Conservation (phyloP, 164 flowering plant genomes). For the Malania oleifera region DNA sequence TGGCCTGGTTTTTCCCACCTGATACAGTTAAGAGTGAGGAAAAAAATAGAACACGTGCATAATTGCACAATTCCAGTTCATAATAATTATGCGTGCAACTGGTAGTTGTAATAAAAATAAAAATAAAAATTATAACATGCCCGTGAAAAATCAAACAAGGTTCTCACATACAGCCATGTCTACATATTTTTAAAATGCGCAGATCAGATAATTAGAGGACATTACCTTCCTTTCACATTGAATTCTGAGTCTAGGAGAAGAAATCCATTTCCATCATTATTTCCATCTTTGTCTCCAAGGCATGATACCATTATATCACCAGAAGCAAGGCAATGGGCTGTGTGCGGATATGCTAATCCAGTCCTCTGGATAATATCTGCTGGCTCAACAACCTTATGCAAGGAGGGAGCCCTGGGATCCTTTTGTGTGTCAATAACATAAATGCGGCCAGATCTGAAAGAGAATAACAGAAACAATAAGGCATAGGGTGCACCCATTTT, state of each 20-base stretch:
- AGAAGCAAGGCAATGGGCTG: conserved; percentile 96
- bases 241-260: conserved; percentile 94
- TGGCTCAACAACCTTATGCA: conserved; percentile 86
- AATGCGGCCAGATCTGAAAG: conserved; percentile 82
- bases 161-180: too few relatives aligned
- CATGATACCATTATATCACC: conserved; percentile 93
- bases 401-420: conserved; percentile 70
- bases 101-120: too few relatives aligned
- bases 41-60: too few relatives aligned
- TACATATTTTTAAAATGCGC: too few relatives aligned
- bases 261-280: conserved; percentile 88
- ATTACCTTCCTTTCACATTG: conserved; percentile 98
- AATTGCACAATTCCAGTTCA: too few relatives aligned
- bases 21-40: conserved; percentile 5
- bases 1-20: conserved; percentile 99
- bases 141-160: too few relatives aligned
- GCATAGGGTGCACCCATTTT: too few relatives aligned
- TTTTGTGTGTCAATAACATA: conserved; percentile 72
- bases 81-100: too few relatives aligned
- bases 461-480: too few relatives aligned
- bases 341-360: conserved; percentile 93
- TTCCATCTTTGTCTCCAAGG: conserved; percentile 92
- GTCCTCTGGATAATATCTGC: conserved; percentile 67
- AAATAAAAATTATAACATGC: too few relatives aligned
- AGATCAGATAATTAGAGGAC: too few relatives aligned